Conservation (phyloP, 1,139 yeast genomes). For the Nakaseomyces delphensis region DNA sequence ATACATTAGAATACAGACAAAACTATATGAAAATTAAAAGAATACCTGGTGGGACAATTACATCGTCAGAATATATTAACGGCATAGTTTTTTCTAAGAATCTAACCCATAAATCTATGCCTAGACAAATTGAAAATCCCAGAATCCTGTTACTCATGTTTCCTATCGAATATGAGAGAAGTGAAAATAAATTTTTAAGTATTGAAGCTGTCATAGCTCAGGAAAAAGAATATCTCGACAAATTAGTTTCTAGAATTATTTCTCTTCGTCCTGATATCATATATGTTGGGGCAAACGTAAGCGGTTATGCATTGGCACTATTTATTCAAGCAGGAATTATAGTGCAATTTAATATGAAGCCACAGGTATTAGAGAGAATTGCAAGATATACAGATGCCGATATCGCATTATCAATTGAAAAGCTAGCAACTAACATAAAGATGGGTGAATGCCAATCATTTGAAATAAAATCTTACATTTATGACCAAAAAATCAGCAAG, state of each 20-base stretch:
- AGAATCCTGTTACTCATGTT: conserved; percentile 76
- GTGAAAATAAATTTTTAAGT: conserved; percentile 65
- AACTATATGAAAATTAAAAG: conserved; percentile 74
- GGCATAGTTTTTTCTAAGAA: conserved; percentile 84
- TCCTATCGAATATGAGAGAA: conserved; percentile 76
- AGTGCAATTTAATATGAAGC: conserved; percentile 72
- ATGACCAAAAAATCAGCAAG: conserved; percentile 44
- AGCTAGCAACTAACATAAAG: conserved; percentile 47
- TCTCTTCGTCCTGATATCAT: conserved; percentile 74
- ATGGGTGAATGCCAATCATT: conserved; percentile 69
- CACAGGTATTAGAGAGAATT: conserved; percentile 71
- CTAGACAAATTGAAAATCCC: conserved; percentile 53
- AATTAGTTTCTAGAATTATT: conserved; percentile 69
- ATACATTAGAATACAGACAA: conserved; percentile 75
- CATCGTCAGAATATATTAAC: conserved; percentile 54
- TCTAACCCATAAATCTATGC: conserved; percentile 77
- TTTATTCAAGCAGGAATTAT: conserved; percentile 69
- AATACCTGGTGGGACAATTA: conserved; percentile 62
- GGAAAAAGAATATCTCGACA: conserved; percentile 75
- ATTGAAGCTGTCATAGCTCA: conserved; percentile 80
- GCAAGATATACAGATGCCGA: conserved; percentile 79
- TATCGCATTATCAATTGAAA: conserved; percentile 59
- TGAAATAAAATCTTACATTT: conserved; percentile 58
- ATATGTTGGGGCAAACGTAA: conserved; percentile 70
- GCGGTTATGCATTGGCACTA: conserved; percentile 71